Conservation (phyloP, 768 basidiomycete genomes). For the Chlorophyllum brunneum region DNA sequence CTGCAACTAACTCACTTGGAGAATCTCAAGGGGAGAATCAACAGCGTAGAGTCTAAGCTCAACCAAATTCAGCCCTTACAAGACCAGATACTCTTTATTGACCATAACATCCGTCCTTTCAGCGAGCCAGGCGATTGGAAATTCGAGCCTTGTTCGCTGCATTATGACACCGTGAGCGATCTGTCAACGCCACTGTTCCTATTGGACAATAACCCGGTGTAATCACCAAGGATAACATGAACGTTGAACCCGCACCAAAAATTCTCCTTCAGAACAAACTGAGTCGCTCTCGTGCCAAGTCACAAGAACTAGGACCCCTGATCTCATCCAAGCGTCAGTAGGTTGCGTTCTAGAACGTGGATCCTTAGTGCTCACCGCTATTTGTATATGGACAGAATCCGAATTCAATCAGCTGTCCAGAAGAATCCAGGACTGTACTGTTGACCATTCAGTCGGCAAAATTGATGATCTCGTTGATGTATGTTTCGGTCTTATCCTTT, state of each 20-base stretch:
- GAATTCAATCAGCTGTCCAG: conserved; percentile 51
- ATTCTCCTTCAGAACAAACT: conserved; percentile 81
- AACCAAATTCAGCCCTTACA: conserved; percentile 47
- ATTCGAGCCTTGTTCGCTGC: conserved; percentile 70
- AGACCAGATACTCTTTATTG: conserved; percentile 72
- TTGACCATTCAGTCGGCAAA: conserved; percentile 49
- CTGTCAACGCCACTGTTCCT: not conserved
- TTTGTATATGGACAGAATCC: conserved; percentile 13
- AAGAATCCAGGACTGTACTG: conserved; percentile 42
- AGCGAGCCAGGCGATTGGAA: conserved; percentile 59
- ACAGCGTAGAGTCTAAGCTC: conserved; percentile 43
- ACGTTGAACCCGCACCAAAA: conserved; percentile 66
- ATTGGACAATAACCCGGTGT: conserved; percentile 3
- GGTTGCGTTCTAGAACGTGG: not conserved
- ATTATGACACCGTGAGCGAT: conserved; percentile 69
- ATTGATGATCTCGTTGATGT: conserved; percentile 59
- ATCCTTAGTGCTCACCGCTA: conserved; percentile 4
- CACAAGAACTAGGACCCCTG: conserved; percentile 57
- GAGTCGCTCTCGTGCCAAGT: conserved; percentile 50
- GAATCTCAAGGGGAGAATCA: conserved; percentile 46
- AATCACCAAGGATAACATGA: conserved; percentile 50
- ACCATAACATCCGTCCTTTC: conserved; percentile 68
- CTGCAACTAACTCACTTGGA: conserved; percentile 61
- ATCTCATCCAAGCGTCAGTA: conserved; percentile 60
- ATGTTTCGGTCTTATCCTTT: conserved; percentile 19